Percentiles rank a stretch among this genome's conserved stretches.
Conservation (phyloP, 2,329 filamentous ascomycete species). For the Aspergillus pseudoterreus region DNA sequence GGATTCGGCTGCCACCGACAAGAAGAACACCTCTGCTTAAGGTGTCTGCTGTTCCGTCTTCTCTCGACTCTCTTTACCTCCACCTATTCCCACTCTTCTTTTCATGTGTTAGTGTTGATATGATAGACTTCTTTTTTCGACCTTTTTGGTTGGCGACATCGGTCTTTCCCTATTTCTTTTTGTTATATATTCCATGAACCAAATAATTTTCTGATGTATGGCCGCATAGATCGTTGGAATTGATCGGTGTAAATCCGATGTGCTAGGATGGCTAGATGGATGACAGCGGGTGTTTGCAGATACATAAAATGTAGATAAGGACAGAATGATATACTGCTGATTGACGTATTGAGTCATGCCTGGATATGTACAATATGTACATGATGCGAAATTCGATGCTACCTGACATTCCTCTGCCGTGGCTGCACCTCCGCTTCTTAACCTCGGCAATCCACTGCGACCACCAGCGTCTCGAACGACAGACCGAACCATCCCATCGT, state of each 20-base stretch:
- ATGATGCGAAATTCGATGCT: neutral
- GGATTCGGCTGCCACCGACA: slow-evolving; percentile 13
- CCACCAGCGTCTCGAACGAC: neutral
- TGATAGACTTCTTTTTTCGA: slow-evolving; percentile 13
- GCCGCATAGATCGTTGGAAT: slow-evolving; percentile 1
- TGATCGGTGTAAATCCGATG: neutral
- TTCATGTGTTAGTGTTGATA: slow-evolving; percentile 19
- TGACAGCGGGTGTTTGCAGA: neutral
- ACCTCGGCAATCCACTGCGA: neutral
- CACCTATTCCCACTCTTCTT: slow-evolving; percentile 11
- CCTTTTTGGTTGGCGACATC: neutral
- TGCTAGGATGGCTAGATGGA: neutral
- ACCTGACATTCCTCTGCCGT: neutral
- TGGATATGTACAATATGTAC: too few relatives aligned
- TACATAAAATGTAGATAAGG: slow-evolving; percentile 1
- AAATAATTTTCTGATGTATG: slow-evolving; percentile 1
- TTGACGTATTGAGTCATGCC: neutral
- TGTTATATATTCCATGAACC: neutral
- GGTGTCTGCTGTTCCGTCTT: slow-evolving; percentile 5
- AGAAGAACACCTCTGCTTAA: slow-evolving; percentile 11
- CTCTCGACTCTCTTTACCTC: slow-evolving; percentile 2
- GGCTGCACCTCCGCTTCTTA: neutral
- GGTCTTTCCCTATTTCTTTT: neutral
- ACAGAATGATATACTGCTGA: neutral
- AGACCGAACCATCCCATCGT: neutral